Evolutionary conservation across 2,329 filamentous ascomycete genomes (phyloP), one percentile per base, ranked within the genome.

Genomic region (Diplodia mutila): DNA sequence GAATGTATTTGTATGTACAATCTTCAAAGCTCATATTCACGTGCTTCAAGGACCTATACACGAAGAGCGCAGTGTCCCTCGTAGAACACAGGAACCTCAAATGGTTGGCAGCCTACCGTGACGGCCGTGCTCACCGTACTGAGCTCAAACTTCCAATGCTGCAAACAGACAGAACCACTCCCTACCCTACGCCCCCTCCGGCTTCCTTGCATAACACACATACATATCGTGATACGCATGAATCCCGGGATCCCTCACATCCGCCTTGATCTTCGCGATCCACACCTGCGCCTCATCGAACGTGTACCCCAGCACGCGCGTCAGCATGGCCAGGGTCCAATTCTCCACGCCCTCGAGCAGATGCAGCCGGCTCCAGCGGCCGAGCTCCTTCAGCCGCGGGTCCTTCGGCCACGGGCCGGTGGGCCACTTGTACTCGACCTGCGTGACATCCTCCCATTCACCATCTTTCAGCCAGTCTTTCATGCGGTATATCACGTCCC

Each of bases 401-500:
- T 79, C 76, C 8, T 68, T 59, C 6, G 73, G 66, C 77, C 77
- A 79, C 27, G 37, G 51, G 1, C 73, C 73, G n/a, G 74, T 69
- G 1, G 73, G 71, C 80, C 83, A 7, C 61, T 72, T 74, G 68
- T 69, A 74, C 23, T 83, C 72, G 2, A 79, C 75, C 72, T 86
- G 82, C 0, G 75, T 75, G 0, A 89, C 81, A 65, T 86, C 81
- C 57, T 80, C 76, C 69, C 88, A 88, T 0, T 86, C 87, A 0
- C 82, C 85, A 12, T 84, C 82, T 3, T 77, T 75, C 71, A 88
- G 77, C 66, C 82, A 80, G 39, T 77, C 74, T 69, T 79, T 77
- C 51, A 81, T 77, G 14, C 78, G 67, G 29, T 75, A 42, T 29
- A 79, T 79, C n/a, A 81, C 75, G 25, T 74, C 73, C 8, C 79